A percentile compares a stretch with the other conserved stretches of the same genome.
phyloP scores from a whole-genome alignment of 495 filamentous ascomycete species.

The Penicillium tannophilum region DNA sequence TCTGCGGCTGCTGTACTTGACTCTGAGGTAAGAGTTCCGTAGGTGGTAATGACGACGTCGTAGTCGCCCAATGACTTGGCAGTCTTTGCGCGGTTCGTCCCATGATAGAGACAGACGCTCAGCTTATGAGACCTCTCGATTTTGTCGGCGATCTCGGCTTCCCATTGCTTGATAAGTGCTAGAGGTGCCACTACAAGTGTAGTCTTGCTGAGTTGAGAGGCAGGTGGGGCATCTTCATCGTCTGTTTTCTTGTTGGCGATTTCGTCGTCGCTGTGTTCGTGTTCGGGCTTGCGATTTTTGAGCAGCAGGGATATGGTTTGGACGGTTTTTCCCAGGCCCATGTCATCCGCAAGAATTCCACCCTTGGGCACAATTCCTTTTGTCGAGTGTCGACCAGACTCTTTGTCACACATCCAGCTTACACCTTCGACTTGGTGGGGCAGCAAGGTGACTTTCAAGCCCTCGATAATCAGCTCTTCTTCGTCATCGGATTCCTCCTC shows the following conservation, averaged over 20 bases:
- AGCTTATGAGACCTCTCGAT: constrained; percentile 67
- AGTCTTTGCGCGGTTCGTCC: constrained; percentile 77
- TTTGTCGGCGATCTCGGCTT: constrained; percentile 82
- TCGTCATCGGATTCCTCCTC: constrained; percentile 48
- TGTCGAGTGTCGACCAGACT: constrained; percentile 75
- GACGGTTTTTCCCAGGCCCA: constrained; percentile 96
- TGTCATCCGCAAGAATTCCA: constrained; percentile 87
- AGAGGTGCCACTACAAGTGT: constrained; percentile 95
- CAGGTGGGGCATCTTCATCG: constrained; percentile 54
- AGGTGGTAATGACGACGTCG: constrained; percentile 97
- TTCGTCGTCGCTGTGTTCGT: constrained; percentile 44
- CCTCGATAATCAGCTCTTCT: constrained; percentile 74
- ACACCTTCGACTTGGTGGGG: constrained; percentile 94
- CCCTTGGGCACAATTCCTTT: constrained; percentile 79
- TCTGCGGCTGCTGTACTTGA: constrained; percentile 61
- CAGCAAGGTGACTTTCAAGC: constrained; percentile 80
- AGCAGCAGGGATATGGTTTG: constrained; percentile 84
- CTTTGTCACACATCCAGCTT: constrained; percentile 89
- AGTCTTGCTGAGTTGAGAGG: constrained; percentile 65
- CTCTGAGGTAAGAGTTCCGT: constrained; percentile 91
- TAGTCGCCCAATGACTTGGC: constrained; percentile 74
- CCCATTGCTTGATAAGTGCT: constrained; percentile 97
- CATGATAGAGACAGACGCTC: constrained; percentile 87
- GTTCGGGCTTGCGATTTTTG: constrained; percentile 70
- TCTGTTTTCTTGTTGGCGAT: constrained; percentile 24